Evolutionary conservation across 2,329 filamentous ascomycete genomes (phyloP), one percentile per base, ranked within the genome.

Genomic region (Penicillium aurantiogriseum): DNA sequence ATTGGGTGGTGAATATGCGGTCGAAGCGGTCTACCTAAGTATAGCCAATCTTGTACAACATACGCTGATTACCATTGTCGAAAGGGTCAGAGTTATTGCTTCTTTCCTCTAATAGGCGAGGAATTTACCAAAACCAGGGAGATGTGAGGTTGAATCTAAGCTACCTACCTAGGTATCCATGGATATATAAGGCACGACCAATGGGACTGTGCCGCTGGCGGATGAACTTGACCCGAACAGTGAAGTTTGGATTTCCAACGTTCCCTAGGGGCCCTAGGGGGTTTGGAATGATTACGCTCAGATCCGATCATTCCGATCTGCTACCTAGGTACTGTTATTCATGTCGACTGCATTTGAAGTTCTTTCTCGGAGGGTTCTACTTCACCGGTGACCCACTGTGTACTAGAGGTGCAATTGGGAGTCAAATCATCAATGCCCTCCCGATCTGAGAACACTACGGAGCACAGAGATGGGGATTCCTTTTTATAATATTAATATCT

Each of bases 1-100:
- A 76, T 67, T 86, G 79, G 55, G 87, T 84, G 25, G 85, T 85
- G 61, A 76, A 78, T 62, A 80, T 80, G 52, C 86, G 81, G 13
- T 86, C 86, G 49, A 87, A 80, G 25, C 79, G 77, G 63, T 88
- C 86, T 72, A 85, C 23, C 23, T 23, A 4, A 4, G 23, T 23
- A 23, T 85, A 17, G 85, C 85, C 31, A 83, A 73, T 19, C 82
- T 82, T 46, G 29, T 23, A 55, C 79, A 81, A 70, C 81, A 79
- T 25, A 84, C 73, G 5, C 82, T 83, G 60, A 85, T 81, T 33
- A 82, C 77, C 15, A 65, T 68, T 70, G 19, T 46, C 29, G 19
- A 39, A 35, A 27, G 19, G 4, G 13, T 50, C 13, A 15, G 33
- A 7, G 1, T 13, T 19, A 27, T 23, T 44, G 9, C 15, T 39